phyloP scores from a whole-genome alignment of 805 yeast genomes.

The Metahyphopichia silvanorum region DNA sequence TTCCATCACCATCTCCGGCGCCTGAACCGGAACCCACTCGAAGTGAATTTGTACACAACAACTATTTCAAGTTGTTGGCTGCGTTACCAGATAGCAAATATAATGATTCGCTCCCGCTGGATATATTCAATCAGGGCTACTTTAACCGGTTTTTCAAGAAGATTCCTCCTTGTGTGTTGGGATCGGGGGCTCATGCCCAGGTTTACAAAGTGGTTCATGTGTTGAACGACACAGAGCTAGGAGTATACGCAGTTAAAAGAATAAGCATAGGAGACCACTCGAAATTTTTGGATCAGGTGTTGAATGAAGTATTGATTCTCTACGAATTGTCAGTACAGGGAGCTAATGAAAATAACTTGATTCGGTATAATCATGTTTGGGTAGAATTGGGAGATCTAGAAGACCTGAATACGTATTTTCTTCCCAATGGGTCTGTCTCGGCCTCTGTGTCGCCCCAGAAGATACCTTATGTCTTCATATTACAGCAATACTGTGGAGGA shows the following conservation, averaged over 20 bases:
- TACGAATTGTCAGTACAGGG: slow-evolving; percentile 46
- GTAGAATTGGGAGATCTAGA: slow-evolving; percentile 60
- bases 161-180: slow-evolving; percentile 51
- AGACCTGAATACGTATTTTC: slow-evolving; percentile 37
- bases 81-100: slow-evolving; percentile 14
- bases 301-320: slow-evolving; percentile 75
- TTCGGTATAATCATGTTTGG: slow-evolving; percentile 91
- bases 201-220: slow-evolving; percentile 82
- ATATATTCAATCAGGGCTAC: slow-evolving; percentile 79
- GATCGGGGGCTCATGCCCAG: slow-evolving; percentile 82
- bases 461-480: slow-evolving; percentile 71
- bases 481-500: slow-evolving; percentile 86
- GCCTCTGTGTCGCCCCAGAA: slow-evolving; percentile 1
- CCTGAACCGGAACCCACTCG: no score
- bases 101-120: slow-evolving; percentile 37
- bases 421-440: slow-evolving; percentile 10
- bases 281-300: slow-evolving; percentile 62
- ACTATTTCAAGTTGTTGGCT: slow-evolving; percentile 34
- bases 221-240: slow-evolving; percentile 67
- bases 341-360: slow-evolving; percentile 54
- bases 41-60: slow-evolving; percentile 34
- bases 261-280: slow-evolving; percentile 79
- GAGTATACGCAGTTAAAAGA: slow-evolving; percentile 80
- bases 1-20: background rate
- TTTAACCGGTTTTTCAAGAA: slow-evolving; percentile 68